Evolutionary conservation across 1,284 basidiomycete species (phyloP), one percentile per base, ranked within the genome.

Genomic region (Malassezia furfur): DNA sequence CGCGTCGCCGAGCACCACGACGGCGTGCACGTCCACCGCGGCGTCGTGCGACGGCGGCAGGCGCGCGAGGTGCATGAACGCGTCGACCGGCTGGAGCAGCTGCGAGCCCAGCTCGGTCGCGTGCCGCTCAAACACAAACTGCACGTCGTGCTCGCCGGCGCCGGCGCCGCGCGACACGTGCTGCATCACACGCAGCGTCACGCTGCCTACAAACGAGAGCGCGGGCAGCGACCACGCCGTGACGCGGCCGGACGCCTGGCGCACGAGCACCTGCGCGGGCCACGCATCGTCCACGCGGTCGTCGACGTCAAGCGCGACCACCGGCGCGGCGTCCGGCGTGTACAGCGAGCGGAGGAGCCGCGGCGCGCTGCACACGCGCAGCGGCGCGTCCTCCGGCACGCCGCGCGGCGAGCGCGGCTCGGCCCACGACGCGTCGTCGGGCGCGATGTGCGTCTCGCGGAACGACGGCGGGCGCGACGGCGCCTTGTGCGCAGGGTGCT

Each of bases 191-290:
- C 48, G 48, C 12, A 55, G 21, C 19, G n/a, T 12, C 30, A 46
- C 34, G 15, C 40, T 45, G 19, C 37, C 49, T 2, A 48, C 15
- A n/a, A 52, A 39, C 19, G 21, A 7, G 10, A 57, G 49, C 8
- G 25, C 17, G 3, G 21, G 12, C 3, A 36, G 31, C n/a, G 46
- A 25, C 55, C 55, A 57, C 2, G 38, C 50, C 7, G 46, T 44
- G 5, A 57, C 17, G 12, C 55, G 55, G 15, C 50, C 55, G 0
- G 55, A 57, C 9, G 55, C 55, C 39, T 57, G 55, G 22, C 38
- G 38, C 25, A 52, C 50, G 3, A 52, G 39, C 12, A 57, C 30
- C 9, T 30, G 39, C 31, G 47, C 21, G 12, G 45, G 11, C 9
- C 12, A 9, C 14, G 30, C 8, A 36, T 36, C 17, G 35, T 39